These are phyloP conservation scores for Colletotrichum spaethianum DNA, from an alignment of 2,329 filamentous ascomycete genomes.

Conservation along the genomic window DNA sequence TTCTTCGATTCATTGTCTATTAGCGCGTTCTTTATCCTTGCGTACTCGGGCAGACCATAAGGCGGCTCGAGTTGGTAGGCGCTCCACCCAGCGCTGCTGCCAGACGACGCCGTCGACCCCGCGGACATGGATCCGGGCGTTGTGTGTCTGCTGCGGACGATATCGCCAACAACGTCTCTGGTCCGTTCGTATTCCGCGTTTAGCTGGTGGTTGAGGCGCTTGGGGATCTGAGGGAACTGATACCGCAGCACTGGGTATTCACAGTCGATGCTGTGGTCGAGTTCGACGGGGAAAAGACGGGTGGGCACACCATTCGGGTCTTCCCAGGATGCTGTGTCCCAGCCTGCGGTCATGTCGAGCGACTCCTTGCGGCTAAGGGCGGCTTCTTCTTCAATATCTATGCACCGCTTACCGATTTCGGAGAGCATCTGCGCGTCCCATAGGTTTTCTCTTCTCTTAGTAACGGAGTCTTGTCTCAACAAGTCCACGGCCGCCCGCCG, in stretches of 20 bases:
- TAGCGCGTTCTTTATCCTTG: conserved; percentile 49
- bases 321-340: conserved; percentile 21
- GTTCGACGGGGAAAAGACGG: neutral
- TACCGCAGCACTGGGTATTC: conserved; percentile 1
- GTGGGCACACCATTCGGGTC: conserved; percentile 13
- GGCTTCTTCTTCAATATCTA: conserved; percentile 53
- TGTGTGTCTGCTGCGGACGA: conserved; percentile 7
- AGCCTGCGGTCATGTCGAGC: neutral
- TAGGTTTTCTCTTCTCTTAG: conserved; percentile 55
- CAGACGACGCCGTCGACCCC: conserved; percentile 4
- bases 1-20: conserved; percentile 46
- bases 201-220: neutral
- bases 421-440: conserved; percentile 54
- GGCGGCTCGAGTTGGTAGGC: conserved; percentile 44
- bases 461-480: conserved; percentile 50
- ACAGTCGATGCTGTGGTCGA: neutral
- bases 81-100: conserved; percentile 29
- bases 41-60: conserved; percentile 46
- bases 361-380: neutral
- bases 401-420: conserved; percentile 51
- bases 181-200: conserved; percentile 14
- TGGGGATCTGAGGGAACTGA: conserved; percentile 25
- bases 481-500: conserved; percentile 55
- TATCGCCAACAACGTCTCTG: neutral
- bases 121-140: conserved; percentile 22